Conservation (phyloP, 2,329 filamentous ascomycete species). For the Colletotrichum spaethianum region DNA sequence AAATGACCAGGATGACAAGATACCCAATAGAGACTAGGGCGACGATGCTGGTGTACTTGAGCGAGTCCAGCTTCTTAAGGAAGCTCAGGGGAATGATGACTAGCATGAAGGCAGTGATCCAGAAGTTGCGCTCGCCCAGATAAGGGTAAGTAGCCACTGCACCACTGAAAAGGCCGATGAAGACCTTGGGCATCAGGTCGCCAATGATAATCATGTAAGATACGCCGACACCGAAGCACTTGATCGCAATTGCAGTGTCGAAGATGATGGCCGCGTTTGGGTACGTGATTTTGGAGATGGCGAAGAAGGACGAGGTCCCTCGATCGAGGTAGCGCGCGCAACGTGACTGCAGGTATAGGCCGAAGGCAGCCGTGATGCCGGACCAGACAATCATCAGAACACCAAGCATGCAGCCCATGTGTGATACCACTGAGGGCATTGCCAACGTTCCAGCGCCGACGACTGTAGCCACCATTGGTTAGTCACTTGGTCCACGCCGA, state of each 20-base stretch:
- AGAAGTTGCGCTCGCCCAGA: constrained; percentile 91
- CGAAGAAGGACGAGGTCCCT: constrained; percentile 92
- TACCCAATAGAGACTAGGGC: constrained; percentile 95
- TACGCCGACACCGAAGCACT: constrained; percentile 97
- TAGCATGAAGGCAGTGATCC: constrained; percentile 98
- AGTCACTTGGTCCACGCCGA: not conserved
- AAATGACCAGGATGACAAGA: constrained; percentile 91
- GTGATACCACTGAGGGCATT: constrained; percentile 94
- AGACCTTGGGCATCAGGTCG: constrained; percentile 96
- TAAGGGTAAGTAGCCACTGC: constrained; percentile 75
- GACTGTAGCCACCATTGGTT: constrained; percentile 66
- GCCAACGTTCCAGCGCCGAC: constrained; percentile 94
- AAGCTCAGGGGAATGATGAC: constrained; percentile 96
- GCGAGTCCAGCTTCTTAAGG: constrained; percentile 88
- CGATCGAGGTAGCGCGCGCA: constrained; percentile 94
- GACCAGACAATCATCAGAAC: constrained; percentile 91
- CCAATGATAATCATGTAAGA: constrained; percentile 99
- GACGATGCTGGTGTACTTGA: constrained; percentile 96
- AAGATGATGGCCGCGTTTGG: constrained; percentile 96
- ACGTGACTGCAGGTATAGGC: constrained; percentile 92
- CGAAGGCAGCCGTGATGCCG: constrained; percentile 88
- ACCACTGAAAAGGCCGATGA: constrained; percentile 80
- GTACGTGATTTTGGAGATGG: constrained; percentile 96
- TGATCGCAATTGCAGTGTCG: constrained; percentile 95
- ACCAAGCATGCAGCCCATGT: constrained; percentile 93